A percentile compares a stretch with the other conserved stretches of the same genome.
These are phyloP conservation scores for Lunasporangiospora selenospora DNA, from an alignment of 192 early-diverging fungal species.

Conservation along the genomic window DNA sequence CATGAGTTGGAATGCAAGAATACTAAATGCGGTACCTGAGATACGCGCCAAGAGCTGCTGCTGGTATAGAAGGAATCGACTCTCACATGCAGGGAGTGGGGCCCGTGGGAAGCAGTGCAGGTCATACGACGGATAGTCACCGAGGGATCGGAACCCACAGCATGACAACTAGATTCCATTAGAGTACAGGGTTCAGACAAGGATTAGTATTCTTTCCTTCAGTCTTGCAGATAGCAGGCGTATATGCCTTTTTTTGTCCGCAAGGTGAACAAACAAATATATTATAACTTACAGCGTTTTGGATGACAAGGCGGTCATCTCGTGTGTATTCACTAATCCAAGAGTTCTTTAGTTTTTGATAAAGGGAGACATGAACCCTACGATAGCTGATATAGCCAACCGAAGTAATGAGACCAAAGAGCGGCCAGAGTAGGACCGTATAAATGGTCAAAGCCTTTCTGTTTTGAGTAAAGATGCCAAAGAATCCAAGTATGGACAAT, in stretches of 20 bases:
- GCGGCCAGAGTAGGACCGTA: constrained; percentile 53
- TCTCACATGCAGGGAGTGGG: constrained; percentile 50
- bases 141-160: constrained; percentile 53
- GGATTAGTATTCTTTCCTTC: too few species aligned
- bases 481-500: constrained; percentile 49
- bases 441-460: constrained; percentile 51
- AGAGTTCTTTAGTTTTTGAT: constrained; percentile 36
- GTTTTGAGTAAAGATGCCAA: constrained; percentile 57
- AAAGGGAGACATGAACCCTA: constrained; percentile 9
- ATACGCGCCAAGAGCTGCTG: constrained; percentile 37
- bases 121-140: constrained; percentile 55
- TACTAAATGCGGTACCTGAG: constrained; percentile 53
- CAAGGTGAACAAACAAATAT: too few species aligned
- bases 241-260: too few species aligned
- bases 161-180: constrained; percentile 56
- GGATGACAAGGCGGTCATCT: constrained; percentile 37
- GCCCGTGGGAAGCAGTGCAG: constrained; percentile 59
- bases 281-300: constrained; percentile 33
- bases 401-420: constrained; percentile 54
- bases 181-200: too few species aligned
- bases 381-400: constrained; percentile 56
- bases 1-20: constrained; percentile 48
- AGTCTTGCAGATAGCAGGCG: too few species aligned
- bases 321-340: constrained; percentile 42
- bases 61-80: constrained; percentile 46